Evolutionary conservation across 2,329 filamentous ascomycete species (phyloP), one percentile per base, ranked within the genome.

Genomic region (Neonectria magnoliae): DNA sequence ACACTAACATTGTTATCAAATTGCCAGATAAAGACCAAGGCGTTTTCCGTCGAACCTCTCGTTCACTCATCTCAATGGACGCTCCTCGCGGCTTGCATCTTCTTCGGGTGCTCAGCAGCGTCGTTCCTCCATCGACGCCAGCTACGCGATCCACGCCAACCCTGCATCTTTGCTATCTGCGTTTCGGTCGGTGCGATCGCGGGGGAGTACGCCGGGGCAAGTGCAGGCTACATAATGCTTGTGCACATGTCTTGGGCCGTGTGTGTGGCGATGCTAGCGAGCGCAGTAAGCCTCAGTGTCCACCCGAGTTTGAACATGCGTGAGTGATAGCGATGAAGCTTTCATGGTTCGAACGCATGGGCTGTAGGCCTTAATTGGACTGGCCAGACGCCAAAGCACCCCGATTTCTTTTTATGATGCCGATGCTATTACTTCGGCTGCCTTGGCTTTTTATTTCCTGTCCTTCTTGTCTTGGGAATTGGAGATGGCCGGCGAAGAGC

Each of bases 201-300:
- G 13, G 71, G 71, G 13, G 64, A 67, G 10, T 65, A 25, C 51
- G 55, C 50, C 2, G 71, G 68, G 41, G 71, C 67, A 69, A 67
- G 64, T 54, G 55, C 64, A 45, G 65, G 68, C 42, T 71, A 73
- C 51, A 69, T 71, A 57, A 56, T 71, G 54, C 50, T 73, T 48
- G 68, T 74, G 29, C 61, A 74, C 47, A 57, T 71, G 27, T 74
- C 71, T 9, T 73, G 71, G 71, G 71, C 71, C 36, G 64, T 70
- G 36, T 73, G 70, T 27, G 22, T 73, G 42, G 70, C 71, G 18
- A 73, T 73, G 71, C 18, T 73, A 36, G 63, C 62, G 27, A 73
- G 68, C 44, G 63, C 60, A 47, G 45, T 63, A 48, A 63, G 59
- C 36, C 53, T 65, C 47, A 44, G 57, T 36, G 31, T 72, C 42